These are phyloP conservation scores for Cephaloascus albidus DNA, from an alignment of 805 yeast genomes.

Conservation along the genomic window DNA sequence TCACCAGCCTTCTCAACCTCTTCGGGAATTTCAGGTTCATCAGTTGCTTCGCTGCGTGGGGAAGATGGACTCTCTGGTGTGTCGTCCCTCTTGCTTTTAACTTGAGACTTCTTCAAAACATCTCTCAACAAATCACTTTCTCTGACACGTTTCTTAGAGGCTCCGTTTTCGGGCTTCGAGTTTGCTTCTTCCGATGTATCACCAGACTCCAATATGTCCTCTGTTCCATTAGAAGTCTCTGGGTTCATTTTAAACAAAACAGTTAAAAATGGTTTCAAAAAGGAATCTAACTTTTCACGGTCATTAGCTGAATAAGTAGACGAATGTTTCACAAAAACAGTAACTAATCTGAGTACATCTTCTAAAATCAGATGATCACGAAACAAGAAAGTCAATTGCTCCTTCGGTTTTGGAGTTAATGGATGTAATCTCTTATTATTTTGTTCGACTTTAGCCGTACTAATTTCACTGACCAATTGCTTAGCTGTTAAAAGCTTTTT, in stretches of 20 bases:
- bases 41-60: conserved; percentile 14
- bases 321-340: conserved; percentile 55
- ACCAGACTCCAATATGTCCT: conserved; percentile 7
- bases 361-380: conserved; percentile 58
- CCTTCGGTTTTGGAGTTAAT: conserved; percentile 78
- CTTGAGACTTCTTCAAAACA: conserved; percentile 40
- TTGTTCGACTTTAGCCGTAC: conserved; percentile 88
- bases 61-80: conserved; percentile 17
- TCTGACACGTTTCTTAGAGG: conserved; percentile 39
- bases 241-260: conserved; percentile 59
- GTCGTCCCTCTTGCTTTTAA: conserved; percentile 21
- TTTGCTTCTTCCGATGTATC: conserved; percentile 8
- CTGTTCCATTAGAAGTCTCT: conserved; percentile 30
- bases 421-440: conserved; percentile 81
- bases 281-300: conserved; percentile 64
- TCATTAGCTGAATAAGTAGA: conserved; percentile 75
- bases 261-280: conserved; percentile 60
- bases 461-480: conserved; percentile 82
- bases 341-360: conserved; percentile 65
- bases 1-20: conserved; percentile 28
- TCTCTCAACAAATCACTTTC: conserved; percentile 50
- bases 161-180: conserved; percentile 3
- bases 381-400: conserved; percentile 54
- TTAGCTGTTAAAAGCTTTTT: conserved; percentile 85
- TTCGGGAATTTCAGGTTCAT: conserved; percentile 5